Evolutionary conservation across 164 flowering plant species (phyloP), one percentile per base, ranked within the genome.

Genomic region (Vitis riparia): DNA sequence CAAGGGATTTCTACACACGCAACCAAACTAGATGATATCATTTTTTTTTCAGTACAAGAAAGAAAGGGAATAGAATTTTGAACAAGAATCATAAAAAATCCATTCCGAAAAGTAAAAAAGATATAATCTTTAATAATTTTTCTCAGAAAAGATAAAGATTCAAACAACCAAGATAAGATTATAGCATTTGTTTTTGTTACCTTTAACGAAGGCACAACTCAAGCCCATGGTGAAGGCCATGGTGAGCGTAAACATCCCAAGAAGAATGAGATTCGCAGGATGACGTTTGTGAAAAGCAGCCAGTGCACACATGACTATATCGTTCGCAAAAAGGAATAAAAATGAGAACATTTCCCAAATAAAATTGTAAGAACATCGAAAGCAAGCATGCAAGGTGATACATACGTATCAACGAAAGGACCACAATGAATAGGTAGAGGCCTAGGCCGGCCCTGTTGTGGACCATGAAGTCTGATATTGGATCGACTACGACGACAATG

Each of bases 191-290:
- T 16, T n/a, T 49, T 71, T 23, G 27, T 62, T 76, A 89, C 95
- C 95, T 32, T 74, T 79, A 0, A 88, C 78, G 37, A 74, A 85
- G 3, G 95, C 89, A 71, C 94, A 90, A 10, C 89, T 62, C 56
- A 92, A 66, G 23, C 98, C 98, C 29, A 91, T 66, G 1, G 77
- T 71, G 32, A 89, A 86, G 0, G 92, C 81, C 2, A 91, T 47
- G 0, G 78, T 2, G 15, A 80, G 32, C 1, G 98, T 89, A 63
- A 91, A 93, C 17, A 93, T 8, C 13, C 63, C 80, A 3, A 93
- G 89, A 12, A 93, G 88, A 27, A 93, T 6, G 11, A 75, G 79
- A 53, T 91, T 93, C 76, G 82, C 61, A 1, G 97, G 98, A 72
- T 89, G 94, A 47, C 48, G 53, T 83, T 81, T 80, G 67, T 83